These are phyloP conservation scores for Oidiodendron maius DNA, from an alignment of 495 filamentous ascomycete genomes.

Conservation along the genomic window DNA sequence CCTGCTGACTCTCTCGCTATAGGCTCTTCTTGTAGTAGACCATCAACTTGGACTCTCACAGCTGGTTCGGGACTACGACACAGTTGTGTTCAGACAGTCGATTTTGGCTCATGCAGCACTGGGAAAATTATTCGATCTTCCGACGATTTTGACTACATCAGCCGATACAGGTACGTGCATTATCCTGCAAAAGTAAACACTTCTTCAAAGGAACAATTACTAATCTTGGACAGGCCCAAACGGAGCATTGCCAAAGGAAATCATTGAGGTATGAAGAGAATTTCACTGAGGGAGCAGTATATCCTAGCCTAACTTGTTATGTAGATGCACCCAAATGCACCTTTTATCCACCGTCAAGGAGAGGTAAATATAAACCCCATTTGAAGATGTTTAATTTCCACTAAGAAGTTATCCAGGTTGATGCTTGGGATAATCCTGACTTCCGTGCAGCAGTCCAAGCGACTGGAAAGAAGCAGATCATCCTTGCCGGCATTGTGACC, in stretches of 20 bases:
- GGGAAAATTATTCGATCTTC: constrained; percentile 60
- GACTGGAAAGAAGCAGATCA: constrained; percentile 62
- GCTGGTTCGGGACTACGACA: constrained; percentile 58
- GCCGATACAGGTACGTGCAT: constrained; percentile 35
- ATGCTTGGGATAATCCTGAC: constrained; percentile 74
- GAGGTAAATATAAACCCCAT: too few relatives aligned
- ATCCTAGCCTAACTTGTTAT: too few relatives aligned
- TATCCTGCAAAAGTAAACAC: not conserved
- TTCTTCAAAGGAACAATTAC: too few relatives aligned
- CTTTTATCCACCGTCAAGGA: constrained; percentile 62
- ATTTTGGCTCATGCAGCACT: constrained; percentile 65
- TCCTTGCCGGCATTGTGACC: constrained; percentile 68
- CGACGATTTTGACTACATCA: constrained; percentile 65
- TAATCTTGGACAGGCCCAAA: too few relatives aligned
- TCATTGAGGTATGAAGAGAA: constrained; percentile 39
- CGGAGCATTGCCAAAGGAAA: constrained; percentile 65
- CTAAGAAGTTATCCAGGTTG: too few relatives aligned
- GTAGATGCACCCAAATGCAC: constrained; percentile 57
- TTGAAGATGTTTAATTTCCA: too few relatives aligned
- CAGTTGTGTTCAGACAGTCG: constrained; percentile 56
- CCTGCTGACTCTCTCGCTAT: not conserved
- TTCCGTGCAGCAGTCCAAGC: constrained; percentile 62
- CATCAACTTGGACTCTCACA: constrained; percentile 65
- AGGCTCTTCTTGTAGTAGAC: constrained; percentile 64
- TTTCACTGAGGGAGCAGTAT: too few relatives aligned